Evolutionary conservation across 1,284 basidiomycete species (phyloP).

Genomic region (Hypsizygus ulmarius): DNA sequence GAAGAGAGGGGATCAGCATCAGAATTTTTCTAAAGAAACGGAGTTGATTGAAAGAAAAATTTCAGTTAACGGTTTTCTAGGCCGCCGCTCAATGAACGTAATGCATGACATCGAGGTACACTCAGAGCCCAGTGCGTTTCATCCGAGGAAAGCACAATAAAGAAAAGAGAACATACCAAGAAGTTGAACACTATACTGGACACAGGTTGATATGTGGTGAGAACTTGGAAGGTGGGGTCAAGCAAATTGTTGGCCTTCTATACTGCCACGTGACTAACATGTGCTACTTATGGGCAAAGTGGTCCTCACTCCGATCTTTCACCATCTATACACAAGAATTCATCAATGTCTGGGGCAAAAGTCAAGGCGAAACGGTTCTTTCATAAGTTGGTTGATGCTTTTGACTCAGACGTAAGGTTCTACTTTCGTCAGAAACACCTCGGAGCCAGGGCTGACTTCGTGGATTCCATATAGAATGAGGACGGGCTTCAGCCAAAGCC

Average conservation of each 20-base stretch:
- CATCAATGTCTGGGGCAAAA: constrained; percentile 17
- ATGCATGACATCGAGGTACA: constrained; percentile 63
- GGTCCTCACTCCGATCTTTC: too few relatives aligned
- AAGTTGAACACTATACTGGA: neutral
- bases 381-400: constrained; percentile 1
- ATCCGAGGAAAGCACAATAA: constrained; percentile 38
- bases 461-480: too few relatives aligned
- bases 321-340: constrained; percentile 1
- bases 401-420: too few relatives aligned
- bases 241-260: too few relatives aligned
- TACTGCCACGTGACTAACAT: too few relatives aligned
- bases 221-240: too few relatives aligned
- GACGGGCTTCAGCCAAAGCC: too few relatives aligned
- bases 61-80: constrained; percentile 90
- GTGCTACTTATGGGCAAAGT: too few relatives aligned
- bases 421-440: too few relatives aligned
- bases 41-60: constrained; percentile 16
- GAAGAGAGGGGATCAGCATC: too few relatives aligned
- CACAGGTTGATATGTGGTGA: too few relatives aligned
- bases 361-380: constrained; percentile 30
- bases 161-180: constrained; percentile 5
- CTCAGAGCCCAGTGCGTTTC: constrained; percentile 93
- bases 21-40: neutral
- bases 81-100: constrained; percentile 77
- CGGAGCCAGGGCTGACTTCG: too few relatives aligned